Conservation (phyloP, 73 alveolate species). For the Paraurostyla sp. region DNA sequence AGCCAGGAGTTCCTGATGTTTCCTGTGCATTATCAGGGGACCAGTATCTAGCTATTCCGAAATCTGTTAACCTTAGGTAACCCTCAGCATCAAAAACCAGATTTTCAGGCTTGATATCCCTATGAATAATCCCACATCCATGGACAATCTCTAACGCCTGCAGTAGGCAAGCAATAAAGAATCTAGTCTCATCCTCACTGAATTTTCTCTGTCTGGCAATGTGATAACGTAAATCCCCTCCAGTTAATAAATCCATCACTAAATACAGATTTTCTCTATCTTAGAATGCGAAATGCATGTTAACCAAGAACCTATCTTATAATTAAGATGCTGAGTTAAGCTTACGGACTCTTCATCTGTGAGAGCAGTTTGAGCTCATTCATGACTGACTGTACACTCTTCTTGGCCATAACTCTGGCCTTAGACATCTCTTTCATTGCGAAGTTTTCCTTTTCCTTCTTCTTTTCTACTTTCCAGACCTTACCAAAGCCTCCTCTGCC, state of each 20-base stretch:
- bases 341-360: conserved; percentile 80
- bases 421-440: conserved; percentile 97
- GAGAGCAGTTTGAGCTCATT: conserved; percentile 85
- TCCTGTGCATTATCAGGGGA: conserved; percentile 86
- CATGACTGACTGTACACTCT: conserved; percentile 85
- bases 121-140: conserved; percentile 88
- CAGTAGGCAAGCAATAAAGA: conserved; percentile 91
- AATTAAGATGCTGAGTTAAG: background rate
- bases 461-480: conserved; percentile 93
- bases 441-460: conserved; percentile 77
- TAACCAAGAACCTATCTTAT: conserved; percentile 72
- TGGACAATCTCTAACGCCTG: conserved; percentile 91
- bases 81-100: conserved; percentile 92
- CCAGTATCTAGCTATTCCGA: conserved; percentile 90
- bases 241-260: conserved; percentile 85
- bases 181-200: conserved; percentile 87
- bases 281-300: conserved; percentile 87
- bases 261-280: conserved; percentile 83
- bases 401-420: conserved; percentile 83
- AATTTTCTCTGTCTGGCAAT: conserved; percentile 80
- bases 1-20: conserved; percentile 95
- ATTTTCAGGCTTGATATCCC: conserved; percentile 98
- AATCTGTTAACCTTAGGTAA: conserved; percentile 38
- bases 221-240: conserved; percentile 93
- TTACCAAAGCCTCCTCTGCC: conserved; percentile 97